phyloP scores from a whole-genome alignment of 2,329 filamentous ascomycete species.

The Cadophora malorum region DNA sequence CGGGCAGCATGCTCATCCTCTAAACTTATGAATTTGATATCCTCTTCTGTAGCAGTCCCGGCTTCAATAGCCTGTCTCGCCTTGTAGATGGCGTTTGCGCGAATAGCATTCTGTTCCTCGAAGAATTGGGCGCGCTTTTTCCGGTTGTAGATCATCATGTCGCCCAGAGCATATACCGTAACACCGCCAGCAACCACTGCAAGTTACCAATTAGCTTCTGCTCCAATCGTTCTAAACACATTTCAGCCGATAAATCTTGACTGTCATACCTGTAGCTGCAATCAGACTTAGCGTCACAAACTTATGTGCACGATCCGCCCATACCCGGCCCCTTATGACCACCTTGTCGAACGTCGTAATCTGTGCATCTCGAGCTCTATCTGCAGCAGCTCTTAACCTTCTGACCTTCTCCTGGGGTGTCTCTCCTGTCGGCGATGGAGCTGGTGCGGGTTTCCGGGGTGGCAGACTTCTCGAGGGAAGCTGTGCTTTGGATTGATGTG shows the following conservation, averaged over 20 bases:
- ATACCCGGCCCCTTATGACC: slow-evolving; percentile 44
- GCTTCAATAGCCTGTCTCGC: slow-evolving; percentile 51
- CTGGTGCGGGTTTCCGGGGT: slow-evolving; percentile 32
- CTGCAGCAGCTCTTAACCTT: slow-evolving; percentile 46
- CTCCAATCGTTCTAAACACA: background rate
- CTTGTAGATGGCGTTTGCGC: slow-evolving; percentile 52
- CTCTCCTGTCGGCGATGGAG: slow-evolving; percentile 42
- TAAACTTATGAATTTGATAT: slow-evolving; percentile 57
- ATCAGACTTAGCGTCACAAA: slow-evolving; percentile 46
- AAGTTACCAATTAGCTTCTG: slow-evolving; percentile 26
- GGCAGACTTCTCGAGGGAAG: slow-evolving; percentile 27
- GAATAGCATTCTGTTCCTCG: slow-evolving; percentile 53
- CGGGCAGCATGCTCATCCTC: slow-evolving; percentile 59
- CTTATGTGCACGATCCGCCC: slow-evolving; percentile 47
- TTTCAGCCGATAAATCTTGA: background rate
- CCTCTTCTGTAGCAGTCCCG: slow-evolving; percentile 55
- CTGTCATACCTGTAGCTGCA: slow-evolving; percentile 43
- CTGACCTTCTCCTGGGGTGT: slow-evolving; percentile 47
- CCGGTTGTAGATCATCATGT: slow-evolving; percentile 72
- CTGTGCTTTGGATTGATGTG: slow-evolving; percentile 57
- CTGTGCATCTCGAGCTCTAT: slow-evolving; percentile 43
- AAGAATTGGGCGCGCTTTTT: slow-evolving; percentile 68
- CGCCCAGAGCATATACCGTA: slow-evolving; percentile 67
- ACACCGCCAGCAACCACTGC: slow-evolving; percentile 64
- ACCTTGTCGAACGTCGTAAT: slow-evolving; percentile 44